Conservation (phyloP, 176 grass and related monocot species). For the Bonia amplexicaulis region DNA sequence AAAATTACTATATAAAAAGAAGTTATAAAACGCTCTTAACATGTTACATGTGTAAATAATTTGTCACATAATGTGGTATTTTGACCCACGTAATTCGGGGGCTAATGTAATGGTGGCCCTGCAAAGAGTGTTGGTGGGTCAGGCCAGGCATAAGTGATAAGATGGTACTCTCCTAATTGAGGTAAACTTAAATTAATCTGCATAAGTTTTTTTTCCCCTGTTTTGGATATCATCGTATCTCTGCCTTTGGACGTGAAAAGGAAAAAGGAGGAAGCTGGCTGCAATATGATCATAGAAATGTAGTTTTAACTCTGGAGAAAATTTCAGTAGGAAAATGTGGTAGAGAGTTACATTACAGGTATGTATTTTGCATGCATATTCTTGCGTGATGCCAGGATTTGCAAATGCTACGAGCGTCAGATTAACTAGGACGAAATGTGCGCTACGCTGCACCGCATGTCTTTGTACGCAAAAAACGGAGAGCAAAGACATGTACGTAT, state of each 20-base stretch:
- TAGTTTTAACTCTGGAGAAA: not conserved
- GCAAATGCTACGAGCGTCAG: not conserved
- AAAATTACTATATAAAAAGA: too few species aligned
- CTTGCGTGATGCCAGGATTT: not conserved
- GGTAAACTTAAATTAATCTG: not conserved
- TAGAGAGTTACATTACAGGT: not conserved
- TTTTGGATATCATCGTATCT: not conserved
- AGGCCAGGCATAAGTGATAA: not conserved
- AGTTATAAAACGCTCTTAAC: too few species aligned
- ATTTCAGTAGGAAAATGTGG: not conserved
- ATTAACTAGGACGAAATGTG: too few species aligned
- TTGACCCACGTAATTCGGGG: conserved; percentile 18
- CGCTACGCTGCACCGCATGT: too few species aligned
- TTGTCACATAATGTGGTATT: not conserved
- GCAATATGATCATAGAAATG: not conserved
- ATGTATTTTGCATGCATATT: not conserved
- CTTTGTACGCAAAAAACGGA: too few species aligned
- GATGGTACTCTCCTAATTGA: not conserved
- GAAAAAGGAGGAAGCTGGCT: not conserved
- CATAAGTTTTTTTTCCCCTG: not conserved
- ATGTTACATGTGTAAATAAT: too few species aligned
- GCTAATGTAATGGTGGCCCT: conserved; percentile 31
- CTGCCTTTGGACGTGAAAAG: not conserved
- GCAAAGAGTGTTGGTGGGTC: not conserved
- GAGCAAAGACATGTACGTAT: too few species aligned